A percentile compares a stretch with the other conserved stretches of the same genome.
Conservation (phyloP, 106 monocot species). For the Apostasia shenzhenica region DNA sequence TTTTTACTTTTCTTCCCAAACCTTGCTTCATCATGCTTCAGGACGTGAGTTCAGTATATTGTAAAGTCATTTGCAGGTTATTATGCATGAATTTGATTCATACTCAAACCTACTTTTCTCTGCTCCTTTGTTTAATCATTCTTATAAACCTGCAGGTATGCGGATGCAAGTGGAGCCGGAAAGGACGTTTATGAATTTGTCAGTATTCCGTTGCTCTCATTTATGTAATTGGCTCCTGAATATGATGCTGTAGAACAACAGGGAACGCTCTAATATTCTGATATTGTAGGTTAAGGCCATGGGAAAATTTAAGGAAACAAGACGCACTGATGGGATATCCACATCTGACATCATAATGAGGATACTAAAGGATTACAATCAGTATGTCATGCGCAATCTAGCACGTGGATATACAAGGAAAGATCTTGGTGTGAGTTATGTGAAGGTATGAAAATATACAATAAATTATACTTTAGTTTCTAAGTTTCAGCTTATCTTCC, state of each 20-base stretch:
- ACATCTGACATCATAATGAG: slow-evolving; percentile 91
- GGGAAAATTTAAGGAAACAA: slow-evolving; percentile 89
- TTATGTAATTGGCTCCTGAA: neutral
- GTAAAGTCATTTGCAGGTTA: too few relatives aligned
- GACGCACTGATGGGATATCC: slow-evolving; percentile 71
- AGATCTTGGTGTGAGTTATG: slow-evolving; percentile 83
- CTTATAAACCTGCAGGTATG: slow-evolving; percentile 39
- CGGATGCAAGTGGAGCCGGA: slow-evolving; percentile 81
- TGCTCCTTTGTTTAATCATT: neutral
- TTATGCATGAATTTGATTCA: too few relatives aligned
- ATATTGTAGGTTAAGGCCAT: slow-evolving; percentile 52
- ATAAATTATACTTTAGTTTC: too few relatives aligned
- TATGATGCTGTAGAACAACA: neutral
- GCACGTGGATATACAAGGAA: slow-evolving; percentile 76
- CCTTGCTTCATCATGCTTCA: too few relatives aligned
- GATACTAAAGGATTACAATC: slow-evolving; percentile 81
- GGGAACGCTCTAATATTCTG: neutral
- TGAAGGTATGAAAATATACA: slow-evolving; percentile 41
- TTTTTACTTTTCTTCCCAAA: too few relatives aligned
- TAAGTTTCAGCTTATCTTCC: too few relatives aligned
- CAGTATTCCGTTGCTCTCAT: slow-evolving; percentile 12
- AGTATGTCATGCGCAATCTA: slow-evolving; percentile 87
- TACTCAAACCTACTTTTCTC: neutral
- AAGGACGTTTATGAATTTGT: slow-evolving; percentile 91
- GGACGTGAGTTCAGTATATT: too few relatives aligned